Percentiles rank a stretch among this genome's conserved stretches.
Conservation (phyloP, 345 rosid species). For the Barbarea vulgaris region DNA sequence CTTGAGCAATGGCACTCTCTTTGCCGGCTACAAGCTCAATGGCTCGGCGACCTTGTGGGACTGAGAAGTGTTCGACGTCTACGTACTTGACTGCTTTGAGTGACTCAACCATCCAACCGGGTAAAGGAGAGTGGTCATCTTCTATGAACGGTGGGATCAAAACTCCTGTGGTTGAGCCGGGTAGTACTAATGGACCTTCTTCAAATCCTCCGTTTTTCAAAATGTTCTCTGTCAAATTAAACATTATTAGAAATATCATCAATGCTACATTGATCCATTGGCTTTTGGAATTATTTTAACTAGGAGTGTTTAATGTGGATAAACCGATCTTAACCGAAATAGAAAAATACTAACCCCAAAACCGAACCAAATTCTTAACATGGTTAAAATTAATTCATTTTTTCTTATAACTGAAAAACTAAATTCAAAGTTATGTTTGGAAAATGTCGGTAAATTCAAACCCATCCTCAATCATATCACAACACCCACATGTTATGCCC, state of each 20-base stretch:
- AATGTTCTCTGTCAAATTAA: conserved; percentile 55
- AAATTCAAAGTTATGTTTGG: background rate
- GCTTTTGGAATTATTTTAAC: background rate
- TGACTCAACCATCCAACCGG: conserved; percentile 86
- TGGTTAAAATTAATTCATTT: background rate
- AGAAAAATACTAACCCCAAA: background rate
- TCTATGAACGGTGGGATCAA: conserved; percentile 78
- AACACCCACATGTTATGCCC: background rate
- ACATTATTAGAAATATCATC: background rate
- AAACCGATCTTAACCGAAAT: background rate
- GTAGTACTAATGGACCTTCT: conserved; percentile 77
- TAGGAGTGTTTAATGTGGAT: background rate
- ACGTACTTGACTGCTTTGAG: conserved; percentile 93
- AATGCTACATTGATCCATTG: background rate
- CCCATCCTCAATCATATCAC: background rate
- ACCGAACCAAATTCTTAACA: background rate
- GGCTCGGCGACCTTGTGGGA: conserved; percentile 70
- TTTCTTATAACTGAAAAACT: background rate
- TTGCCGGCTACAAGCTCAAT: conserved; percentile 85
- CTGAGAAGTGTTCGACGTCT: conserved; percentile 62
- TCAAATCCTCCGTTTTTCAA: conserved; percentile 79
- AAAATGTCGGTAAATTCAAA: background rate
- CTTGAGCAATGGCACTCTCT: conserved; percentile 82
- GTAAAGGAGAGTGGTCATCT: conserved; percentile 79
- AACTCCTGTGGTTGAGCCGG: conserved; percentile 71